Evolutionary conservation across 2,329 filamentous ascomycete genomes (phyloP), one percentile per base, ranked within the genome.

Genomic region (Penicillium brevicompactum): DNA sequence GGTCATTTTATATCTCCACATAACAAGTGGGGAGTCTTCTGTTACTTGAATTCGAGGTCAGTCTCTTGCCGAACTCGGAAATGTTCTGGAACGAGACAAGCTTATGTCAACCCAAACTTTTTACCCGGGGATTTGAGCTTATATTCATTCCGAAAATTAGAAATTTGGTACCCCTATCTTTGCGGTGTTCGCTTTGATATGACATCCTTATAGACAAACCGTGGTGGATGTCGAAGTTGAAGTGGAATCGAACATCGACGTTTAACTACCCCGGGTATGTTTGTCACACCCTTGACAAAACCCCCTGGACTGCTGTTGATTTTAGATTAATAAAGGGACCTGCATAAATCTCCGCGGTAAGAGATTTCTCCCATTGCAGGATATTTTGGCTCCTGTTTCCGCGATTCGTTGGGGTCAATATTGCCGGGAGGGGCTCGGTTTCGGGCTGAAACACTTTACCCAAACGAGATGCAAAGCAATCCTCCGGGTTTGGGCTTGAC

Each of bases 401-500:
- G n/a, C n/a, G 14, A 32, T 49, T 51, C 55, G 52, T 38, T 22
- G 31, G 40, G 11, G n/a, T 40, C 16, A 55, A 57, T 51, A 45
- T 48, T 53, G 54, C 34, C 49, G 30, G 30, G 46, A 56, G 58
- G 50, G 55, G 49, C 49, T 21, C 40, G 18, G 48, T 58, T 41
- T 56, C 37, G 56, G 57, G 40, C 52, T 61, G 61, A 63, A 64
- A 64, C 61, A 47, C 48, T 42, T 49, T 51, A 8, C 51, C 58
- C 24, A 43, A 57, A 57, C 1, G 22, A 49, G 45, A 32, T 52
- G 41, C 43, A 53, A 55, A 58, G 49, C 4, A 38, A 32, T 27
- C 5, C 9, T 24, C 45, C 46, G 30, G 34, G 24, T 27, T 22
- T 27, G 21, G 43, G 43, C 49, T 44, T 50, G 49, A 53, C 51